Evolutionary conservation across 495 filamentous ascomycete genomes (phyloP).

Genomic region (Aspergillus sclerotiicarbonarius): DNA sequence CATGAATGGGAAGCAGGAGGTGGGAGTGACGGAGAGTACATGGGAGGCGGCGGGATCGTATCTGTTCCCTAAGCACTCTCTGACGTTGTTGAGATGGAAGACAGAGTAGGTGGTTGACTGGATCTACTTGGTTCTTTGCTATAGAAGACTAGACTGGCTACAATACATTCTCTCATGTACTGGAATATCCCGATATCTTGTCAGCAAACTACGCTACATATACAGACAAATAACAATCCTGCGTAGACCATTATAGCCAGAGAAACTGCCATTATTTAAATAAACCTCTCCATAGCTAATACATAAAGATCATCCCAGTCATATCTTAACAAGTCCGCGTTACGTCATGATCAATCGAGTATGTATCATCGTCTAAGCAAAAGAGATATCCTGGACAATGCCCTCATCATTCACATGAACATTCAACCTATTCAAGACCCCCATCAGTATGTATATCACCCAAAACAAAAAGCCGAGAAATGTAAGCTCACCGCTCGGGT

Average conservation of each 20-base stretch:
- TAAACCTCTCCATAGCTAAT: neutral
- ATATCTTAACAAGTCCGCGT: neutral
- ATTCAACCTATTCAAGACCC: conserved; percentile 58
- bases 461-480: neutral
- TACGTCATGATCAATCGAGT: neutral
- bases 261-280: neutral
- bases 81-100: conserved; percentile 68
- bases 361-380: conserved; percentile 27
- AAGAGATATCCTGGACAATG: conserved; percentile 67
- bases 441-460: neutral
- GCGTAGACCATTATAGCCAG: neutral
- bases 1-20: conserved; percentile 57
- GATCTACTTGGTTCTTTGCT: neutral
- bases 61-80: conserved; percentile 61
- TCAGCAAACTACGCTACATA: no score
- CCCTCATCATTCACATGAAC: conserved; percentile 70
- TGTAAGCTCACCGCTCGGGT: conserved; percentile 50
- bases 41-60: conserved; percentile 61
- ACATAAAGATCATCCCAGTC: neutral
- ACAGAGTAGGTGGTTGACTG: conserved; percentile 27
- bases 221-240: neutral
- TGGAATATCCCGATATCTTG: no score
- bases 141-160: neutral
- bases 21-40: conserved; percentile 54
- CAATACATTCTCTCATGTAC: neutral